phyloP scores from a whole-genome alignment of 108 stramenopile species.

The Cylindrotheca closterium region DNA sequence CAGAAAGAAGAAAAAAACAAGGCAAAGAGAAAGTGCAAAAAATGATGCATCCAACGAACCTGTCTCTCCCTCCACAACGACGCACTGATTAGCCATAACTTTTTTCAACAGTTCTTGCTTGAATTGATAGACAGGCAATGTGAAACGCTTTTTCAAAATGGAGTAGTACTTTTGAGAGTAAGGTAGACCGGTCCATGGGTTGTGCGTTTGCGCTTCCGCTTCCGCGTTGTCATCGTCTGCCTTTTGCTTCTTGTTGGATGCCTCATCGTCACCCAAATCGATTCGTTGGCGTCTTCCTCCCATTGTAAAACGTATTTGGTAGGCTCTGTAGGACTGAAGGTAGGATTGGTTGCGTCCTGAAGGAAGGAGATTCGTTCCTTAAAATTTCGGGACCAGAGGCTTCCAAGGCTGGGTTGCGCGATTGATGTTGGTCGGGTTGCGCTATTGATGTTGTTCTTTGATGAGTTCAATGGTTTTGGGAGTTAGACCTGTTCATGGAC shows the following conservation, averaged over 20 bases:
- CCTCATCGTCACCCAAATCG: slow-evolving; percentile 27
- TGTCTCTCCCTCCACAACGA: slow-evolving; percentile 98
- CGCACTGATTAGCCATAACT: slow-evolving; percentile 87
- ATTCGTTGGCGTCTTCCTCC: slow-evolving; percentile 26
- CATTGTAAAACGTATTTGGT: slow-evolving; percentile 25
- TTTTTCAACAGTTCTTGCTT: slow-evolving; percentile 86
- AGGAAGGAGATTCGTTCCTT: too few relatives aligned
- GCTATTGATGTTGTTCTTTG: too few relatives aligned
- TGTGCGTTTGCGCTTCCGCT: slow-evolving; percentile 36
- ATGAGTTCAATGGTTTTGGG: too few relatives aligned
- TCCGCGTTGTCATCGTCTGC: slow-evolving; percentile 19
- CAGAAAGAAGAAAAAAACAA: slow-evolving; percentile 1
- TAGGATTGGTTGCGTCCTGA: slow-evolving; percentile 3
- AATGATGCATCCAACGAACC: slow-evolving; percentile 60
- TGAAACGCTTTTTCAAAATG: slow-evolving; percentile 69
- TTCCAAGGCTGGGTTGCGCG: too few relatives aligned
- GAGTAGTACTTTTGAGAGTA: slow-evolving; percentile 65
- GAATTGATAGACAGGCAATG: slow-evolving; percentile 97
- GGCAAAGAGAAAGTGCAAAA: slow-evolving; percentile 29
- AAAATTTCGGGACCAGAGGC: too few relatives aligned
- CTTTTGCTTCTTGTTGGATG: slow-evolving; percentile 4
- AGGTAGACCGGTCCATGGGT: slow-evolving; percentile 87
- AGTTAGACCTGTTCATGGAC: too few relatives aligned
- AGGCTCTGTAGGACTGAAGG: background rate
- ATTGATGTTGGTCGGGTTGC: too few relatives aligned